Percentiles rank a stretch among this genome's conserved stretches.
These are phyloP conservation scores for Shiraia bambusicola DNA, from an alignment of 2,329 filamentous ascomycete genomes.

Conservation along the genomic window DNA sequence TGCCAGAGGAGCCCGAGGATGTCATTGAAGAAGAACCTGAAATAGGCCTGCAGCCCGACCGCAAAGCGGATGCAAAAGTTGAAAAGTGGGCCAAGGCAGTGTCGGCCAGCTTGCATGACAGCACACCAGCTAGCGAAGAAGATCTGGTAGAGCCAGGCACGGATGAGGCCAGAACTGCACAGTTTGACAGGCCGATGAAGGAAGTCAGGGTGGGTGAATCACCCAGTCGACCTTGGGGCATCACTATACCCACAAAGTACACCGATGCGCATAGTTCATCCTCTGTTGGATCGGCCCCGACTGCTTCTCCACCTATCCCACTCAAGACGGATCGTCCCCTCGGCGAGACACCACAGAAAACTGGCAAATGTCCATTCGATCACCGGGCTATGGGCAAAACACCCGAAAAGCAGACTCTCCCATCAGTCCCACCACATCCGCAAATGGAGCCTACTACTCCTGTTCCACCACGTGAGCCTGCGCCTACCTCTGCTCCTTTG, in stretches of 20 bases:
- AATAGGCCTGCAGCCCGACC: constrained; percentile 38
- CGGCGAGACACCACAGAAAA: constrained; percentile 28
- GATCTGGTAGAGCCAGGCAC: constrained; percentile 38
- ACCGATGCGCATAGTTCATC: constrained; percentile 42
- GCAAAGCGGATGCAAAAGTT: constrained; percentile 67
- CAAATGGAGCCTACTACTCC: constrained; percentile 16
- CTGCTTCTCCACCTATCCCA: constrained; percentile 54
- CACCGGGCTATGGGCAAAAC: constrained; percentile 29
- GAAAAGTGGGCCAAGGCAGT: constrained; percentile 84
- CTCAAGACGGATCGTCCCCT: constrained; percentile 44
- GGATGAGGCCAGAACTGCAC: constrained; percentile 66
- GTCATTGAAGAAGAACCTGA: constrained; percentile 52
- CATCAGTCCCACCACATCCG: constrained; percentile 11
- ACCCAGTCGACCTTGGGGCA: constrained; percentile 90
- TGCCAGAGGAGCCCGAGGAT: constrained; percentile 60
- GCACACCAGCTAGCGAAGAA: constrained; percentile 42
- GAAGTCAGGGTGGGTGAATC: constrained; percentile 93
- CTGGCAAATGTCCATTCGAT: constrained; percentile 42
- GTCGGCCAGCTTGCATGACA: constrained; percentile 55
- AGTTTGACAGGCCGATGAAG: constrained; percentile 81
- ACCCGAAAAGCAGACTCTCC: constrained; percentile 7
- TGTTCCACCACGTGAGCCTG: constrained; percentile 8
- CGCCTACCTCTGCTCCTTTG: constrained; percentile 1
- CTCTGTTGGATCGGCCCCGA: constrained; percentile 45
- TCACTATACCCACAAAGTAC: constrained; percentile 68